Conservation (phyloP, 768 basidiomycete species). For the Panaeolus papilionaceus region DNA sequence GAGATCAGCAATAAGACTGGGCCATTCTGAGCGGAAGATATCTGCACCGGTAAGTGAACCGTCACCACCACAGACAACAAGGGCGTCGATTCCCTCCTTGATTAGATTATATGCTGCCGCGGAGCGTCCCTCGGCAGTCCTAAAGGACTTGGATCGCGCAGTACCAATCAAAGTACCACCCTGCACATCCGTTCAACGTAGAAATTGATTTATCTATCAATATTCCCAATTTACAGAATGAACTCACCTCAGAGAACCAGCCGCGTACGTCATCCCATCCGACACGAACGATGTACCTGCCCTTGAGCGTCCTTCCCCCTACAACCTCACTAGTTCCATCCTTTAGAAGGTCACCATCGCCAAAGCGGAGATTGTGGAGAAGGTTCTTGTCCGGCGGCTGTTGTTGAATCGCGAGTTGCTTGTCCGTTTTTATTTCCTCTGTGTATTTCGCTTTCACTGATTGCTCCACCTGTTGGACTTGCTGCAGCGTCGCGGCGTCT, state of each 20-base stretch:
- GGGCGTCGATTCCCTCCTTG: slow-evolving; percentile 95
- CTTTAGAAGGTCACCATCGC: slow-evolving; percentile 76
- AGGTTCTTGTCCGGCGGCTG: slow-evolving; percentile 46
- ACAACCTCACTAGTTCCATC: slow-evolving; percentile 83
- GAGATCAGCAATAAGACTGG: slow-evolving; percentile 76
- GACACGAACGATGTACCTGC: slow-evolving; percentile 91
- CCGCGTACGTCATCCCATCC: slow-evolving; percentile 99
- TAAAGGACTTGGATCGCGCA: slow-evolving; percentile 83
- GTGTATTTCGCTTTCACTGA: not conserved
- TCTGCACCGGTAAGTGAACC: slow-evolving; percentile 97
- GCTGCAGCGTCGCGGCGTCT: slow-evolving; percentile 31
- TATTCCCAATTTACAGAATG: not conserved
- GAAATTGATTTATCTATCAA: not conserved
- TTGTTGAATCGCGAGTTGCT: slow-evolving; percentile 20
- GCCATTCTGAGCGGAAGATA: slow-evolving; percentile 94
- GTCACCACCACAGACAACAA: slow-evolving; percentile 97
- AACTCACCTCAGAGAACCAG: slow-evolving; percentile 86
- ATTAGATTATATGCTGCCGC: slow-evolving; percentile 90
- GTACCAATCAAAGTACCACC: slow-evolving; percentile 98
- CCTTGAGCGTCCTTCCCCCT: slow-evolving; percentile 79
- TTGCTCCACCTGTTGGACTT: slow-evolving; percentile 21
- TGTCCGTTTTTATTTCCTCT: slow-evolving; percentile 22
- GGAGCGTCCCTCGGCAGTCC: slow-evolving; percentile 87
- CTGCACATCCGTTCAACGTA: slow-evolving; percentile 40
- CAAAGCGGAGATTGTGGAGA: slow-evolving; percentile 80